Percentiles rank a stretch among this genome's conserved stretches.
Evolutionary conservation across 23 red algal genomes (phyloP).

Genomic region (Chondrus crispus): DNA sequence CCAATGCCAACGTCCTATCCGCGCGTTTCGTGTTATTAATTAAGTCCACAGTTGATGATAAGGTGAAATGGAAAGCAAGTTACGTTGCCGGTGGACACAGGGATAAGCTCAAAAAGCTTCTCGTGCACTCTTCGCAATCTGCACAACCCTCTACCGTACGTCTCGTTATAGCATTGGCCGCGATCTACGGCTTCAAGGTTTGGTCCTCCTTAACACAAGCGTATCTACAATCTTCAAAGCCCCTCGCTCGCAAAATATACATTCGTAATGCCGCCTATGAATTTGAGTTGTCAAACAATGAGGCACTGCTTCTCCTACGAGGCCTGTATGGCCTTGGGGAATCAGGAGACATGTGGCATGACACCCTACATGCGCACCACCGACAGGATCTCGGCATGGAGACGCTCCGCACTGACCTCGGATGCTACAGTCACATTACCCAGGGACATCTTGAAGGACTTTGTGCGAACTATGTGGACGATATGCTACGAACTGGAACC

Average conservation of each 20-base stretch:
- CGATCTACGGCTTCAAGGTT: too few species aligned
- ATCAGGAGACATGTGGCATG: slow-evolving; percentile 13
- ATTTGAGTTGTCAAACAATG: not conserved
- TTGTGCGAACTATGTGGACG: not conserved
- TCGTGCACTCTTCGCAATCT: too few species aligned
- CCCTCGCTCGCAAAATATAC: not conserved
- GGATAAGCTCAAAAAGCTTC: too few species aligned
- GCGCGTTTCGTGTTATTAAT: not conserved
- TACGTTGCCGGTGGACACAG: too few species aligned
- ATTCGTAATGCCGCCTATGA: not conserved
- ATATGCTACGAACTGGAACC: not conserved
- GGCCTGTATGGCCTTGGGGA: slow-evolving; percentile 1
- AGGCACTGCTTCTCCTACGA: not conserved
- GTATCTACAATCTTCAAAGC: not conserved
- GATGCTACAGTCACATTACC: not conserved
- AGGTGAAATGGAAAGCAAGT: too few species aligned
- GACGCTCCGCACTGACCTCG: not conserved
- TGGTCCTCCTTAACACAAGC: too few species aligned
- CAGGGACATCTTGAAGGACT: not conserved
- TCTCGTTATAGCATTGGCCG: too few species aligned
- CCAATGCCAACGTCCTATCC: not conserved
- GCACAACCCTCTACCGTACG: too few species aligned
- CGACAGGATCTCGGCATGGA: not conserved
- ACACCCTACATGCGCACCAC: not conserved
- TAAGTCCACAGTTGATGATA: not conserved